Conservation (phyloP, 306 rosid genomes). For the Citrullus mucosospermus region DNA sequence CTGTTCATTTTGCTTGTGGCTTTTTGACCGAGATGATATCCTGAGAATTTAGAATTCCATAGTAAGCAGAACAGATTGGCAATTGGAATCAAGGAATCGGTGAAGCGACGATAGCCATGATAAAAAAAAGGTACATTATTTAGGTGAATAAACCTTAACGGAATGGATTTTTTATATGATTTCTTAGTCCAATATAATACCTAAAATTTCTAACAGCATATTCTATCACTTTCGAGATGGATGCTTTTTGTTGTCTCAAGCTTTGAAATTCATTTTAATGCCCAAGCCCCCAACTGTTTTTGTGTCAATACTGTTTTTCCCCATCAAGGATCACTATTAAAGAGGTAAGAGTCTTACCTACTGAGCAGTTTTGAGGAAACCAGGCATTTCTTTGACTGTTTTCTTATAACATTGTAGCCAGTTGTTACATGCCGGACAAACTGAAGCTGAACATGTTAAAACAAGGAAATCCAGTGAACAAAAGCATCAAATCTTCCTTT, state of each 20-base stretch:
- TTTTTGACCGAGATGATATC: constrained; percentile 18
- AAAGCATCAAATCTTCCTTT: neutral
- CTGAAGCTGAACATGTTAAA: constrained; percentile 41
- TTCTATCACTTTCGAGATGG: neutral
- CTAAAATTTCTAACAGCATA: neutral
- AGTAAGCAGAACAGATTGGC: neutral
- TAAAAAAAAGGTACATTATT: neutral
- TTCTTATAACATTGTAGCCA: constrained; percentile 30
- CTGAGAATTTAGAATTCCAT: constrained; percentile 25
- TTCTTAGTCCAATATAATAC: neutral
- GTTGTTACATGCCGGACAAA: constrained; percentile 56
- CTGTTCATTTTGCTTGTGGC: constrained; percentile 14
- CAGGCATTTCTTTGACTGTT: constrained; percentile 24
- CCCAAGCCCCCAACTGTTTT: neutral
- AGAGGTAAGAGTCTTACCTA: constrained; percentile 24
- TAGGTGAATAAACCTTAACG: neutral
- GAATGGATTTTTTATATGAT: neutral
- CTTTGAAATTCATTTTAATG: neutral
- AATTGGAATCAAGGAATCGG: neutral
- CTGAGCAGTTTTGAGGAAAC: constrained; percentile 17
- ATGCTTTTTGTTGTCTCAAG: neutral
- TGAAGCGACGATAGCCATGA: neutral
- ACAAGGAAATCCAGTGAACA: constrained; percentile 8
- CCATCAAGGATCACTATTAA: neutral
- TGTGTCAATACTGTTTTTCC: neutral